These are phyloP conservation scores for Acanthamoeba healyi DNA, from an alignment of 208 protist species.

Conservation along the genomic window DNA sequence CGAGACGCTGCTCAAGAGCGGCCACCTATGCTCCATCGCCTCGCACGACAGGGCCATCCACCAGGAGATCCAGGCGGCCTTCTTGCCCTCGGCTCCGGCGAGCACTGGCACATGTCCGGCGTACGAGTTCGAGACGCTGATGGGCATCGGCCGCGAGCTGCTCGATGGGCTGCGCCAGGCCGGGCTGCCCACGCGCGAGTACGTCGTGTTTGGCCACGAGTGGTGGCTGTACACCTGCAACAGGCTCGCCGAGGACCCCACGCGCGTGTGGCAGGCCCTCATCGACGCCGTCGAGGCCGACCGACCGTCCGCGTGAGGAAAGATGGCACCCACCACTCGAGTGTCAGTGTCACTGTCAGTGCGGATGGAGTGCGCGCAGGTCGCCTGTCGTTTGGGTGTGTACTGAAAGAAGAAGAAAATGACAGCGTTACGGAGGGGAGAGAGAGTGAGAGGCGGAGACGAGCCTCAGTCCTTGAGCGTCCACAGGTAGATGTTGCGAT, in stretches of 20 bases:
- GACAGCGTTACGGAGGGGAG: no score
- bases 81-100: no score
- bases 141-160: conserved; percentile 1
- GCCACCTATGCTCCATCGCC: not conserved
- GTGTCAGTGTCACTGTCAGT: no score
- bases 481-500: conserved; percentile 62
- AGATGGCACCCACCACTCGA: no score
- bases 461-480: conserved; percentile 17
- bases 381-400: no score
- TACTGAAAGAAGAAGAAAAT: not conserved
- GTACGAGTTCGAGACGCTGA: not conserved
- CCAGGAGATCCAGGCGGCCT: not conserved
- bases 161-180: not conserved
- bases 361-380: no score
- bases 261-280: conserved; percentile 16
- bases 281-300: not conserved
- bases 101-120: not conserved
- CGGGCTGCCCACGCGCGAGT: not conserved
- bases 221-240: conserved; percentile 21
- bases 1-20: not conserved
- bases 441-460: no score
- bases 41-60: not conserved
- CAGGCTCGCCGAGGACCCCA: conserved; percentile 4
- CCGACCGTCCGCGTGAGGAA: no score
- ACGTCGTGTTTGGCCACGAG: conserved; percentile 8